Conservation (phyloP, 2,329 filamentous ascomycete genomes). For the Aspergillus sp. region DNA sequence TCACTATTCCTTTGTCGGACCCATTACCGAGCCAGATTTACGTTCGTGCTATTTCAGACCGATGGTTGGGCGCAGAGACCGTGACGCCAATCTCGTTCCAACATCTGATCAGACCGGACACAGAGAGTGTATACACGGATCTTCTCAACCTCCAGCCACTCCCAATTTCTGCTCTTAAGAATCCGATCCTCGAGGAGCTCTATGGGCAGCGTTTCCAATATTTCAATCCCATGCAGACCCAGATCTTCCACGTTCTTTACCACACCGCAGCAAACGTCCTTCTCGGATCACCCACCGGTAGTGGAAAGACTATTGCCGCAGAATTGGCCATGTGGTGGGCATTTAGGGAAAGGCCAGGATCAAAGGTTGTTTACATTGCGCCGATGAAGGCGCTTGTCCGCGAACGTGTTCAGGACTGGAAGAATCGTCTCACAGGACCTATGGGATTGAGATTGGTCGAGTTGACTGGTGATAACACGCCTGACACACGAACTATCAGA, state of each 20-base stretch:
- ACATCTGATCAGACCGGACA: constrained; percentile 93
- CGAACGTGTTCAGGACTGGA: constrained; percentile 94
- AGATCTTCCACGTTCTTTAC: constrained; percentile 95
- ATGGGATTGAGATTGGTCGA: constrained; percentile 89
- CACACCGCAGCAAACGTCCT: constrained; percentile 88
- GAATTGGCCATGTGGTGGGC: constrained; percentile 99
- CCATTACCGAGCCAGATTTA: constrained; percentile 94
- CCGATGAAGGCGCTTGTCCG: constrained; percentile 98
- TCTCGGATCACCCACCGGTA: constrained; percentile 90
- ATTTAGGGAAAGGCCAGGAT: constrained; percentile 86
- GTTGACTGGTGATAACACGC: constrained; percentile 95
- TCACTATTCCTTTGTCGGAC: constrained; percentile 91
- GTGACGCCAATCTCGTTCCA: constrained; percentile 95
- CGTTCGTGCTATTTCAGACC: constrained; percentile 85
- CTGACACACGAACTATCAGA: constrained; percentile 89
- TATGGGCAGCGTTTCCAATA: constrained; percentile 86
- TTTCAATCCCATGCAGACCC: constrained; percentile 99
- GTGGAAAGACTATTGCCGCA: constrained; percentile 93
- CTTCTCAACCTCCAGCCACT: constrained; percentile 85
- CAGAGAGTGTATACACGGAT: constrained; percentile 94
- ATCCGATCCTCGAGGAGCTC: constrained; percentile 76
- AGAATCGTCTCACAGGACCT: constrained; percentile 67
- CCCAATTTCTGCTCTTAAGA: constrained; percentile 78
- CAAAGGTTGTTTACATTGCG: constrained; percentile 97
- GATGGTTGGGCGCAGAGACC: constrained; percentile 94